Evolutionary conservation across 306 rosid genomes (phyloP).

Genomic region (Acacia acuminata): DNA sequence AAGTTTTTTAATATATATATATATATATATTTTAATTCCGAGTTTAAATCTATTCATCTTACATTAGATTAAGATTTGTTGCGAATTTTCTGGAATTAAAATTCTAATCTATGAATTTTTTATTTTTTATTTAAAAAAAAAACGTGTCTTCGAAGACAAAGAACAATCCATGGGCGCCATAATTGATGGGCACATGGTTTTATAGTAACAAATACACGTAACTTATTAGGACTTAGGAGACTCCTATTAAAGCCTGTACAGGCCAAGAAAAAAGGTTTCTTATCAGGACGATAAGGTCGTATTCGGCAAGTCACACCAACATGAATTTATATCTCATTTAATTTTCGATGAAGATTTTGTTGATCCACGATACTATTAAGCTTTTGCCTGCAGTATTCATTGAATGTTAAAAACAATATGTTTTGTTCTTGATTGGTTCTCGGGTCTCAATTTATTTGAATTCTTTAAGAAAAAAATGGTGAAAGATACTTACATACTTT

Average conservation of each 20-base stretch:
- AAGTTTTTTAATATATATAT: not conserved
- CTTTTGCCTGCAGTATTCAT: not conserved
- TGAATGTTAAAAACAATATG: too few species aligned
- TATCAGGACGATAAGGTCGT: not conserved
- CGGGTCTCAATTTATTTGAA: not conserved
- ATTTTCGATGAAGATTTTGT: not conserved
- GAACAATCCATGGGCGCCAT: not conserved
- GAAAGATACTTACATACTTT: too few species aligned
- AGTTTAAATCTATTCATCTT: not conserved
- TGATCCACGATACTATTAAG: not conserved
- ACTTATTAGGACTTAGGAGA: not conserved
- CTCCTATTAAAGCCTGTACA: not conserved
- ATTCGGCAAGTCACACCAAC: not conserved
- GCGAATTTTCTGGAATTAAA: not conserved
- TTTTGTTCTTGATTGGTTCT: not conserved
- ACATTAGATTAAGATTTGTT: not conserved
- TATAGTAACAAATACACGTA: not conserved
- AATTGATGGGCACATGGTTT: not conserved
- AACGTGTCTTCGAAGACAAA: not conserved
- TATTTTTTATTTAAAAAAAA: too few species aligned
- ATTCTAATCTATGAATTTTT: not conserved
- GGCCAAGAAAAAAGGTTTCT: not conserved
- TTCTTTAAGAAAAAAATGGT: too few species aligned
- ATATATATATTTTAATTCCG: not conserved
- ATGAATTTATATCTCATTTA: not conserved